A percentile compares a stretch with the other conserved stretches of the same genome.
phyloP scores from a whole-genome alignment of 306 rosid species.

The Erythrophleum fordii region DNA sequence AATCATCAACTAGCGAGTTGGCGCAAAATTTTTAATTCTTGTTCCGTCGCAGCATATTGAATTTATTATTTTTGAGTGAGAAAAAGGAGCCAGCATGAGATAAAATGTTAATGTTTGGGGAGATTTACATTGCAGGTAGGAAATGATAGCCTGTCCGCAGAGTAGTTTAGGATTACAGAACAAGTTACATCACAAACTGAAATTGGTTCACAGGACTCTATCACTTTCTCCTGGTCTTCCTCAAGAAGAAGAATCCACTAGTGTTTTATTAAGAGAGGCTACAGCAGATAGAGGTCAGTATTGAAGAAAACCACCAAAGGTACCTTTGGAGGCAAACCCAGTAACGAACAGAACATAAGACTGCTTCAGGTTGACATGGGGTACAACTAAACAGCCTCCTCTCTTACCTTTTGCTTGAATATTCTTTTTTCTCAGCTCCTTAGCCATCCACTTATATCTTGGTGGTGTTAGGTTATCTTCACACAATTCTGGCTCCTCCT shows the following conservation, averaged over 20 bases:
- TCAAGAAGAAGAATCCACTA: conserved; percentile 1
- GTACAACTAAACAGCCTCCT: conserved; percentile 47
- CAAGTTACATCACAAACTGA: conserved; percentile 33
- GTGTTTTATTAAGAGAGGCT: not conserved
- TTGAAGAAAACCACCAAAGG: conserved; percentile 61
- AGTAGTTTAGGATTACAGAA: conserved; percentile 36
- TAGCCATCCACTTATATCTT: conserved; percentile 45
- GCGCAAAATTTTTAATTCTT: not conserved
- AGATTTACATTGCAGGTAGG: conserved; percentile 22
- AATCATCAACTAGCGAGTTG: not conserved
- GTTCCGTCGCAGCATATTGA: no score
- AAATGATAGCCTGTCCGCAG: conserved; percentile 40
- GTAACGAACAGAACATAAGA: conserved; percentile 57
- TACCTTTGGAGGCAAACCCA: conserved; percentile 61
- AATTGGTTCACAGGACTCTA: conserved; percentile 32
- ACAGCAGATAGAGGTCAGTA: conserved; percentile 30
- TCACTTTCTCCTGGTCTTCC: conserved; percentile 24
- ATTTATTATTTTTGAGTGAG: not conserved
- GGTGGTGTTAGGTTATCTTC: conserved; percentile 55
- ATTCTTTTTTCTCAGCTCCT: conserved; percentile 54
- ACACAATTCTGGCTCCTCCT: conserved; percentile 69
- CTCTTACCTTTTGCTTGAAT: conserved; percentile 45
- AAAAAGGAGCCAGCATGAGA: conserved; percentile 16
- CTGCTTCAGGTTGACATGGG: conserved; percentile 59
- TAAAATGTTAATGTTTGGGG: conserved; percentile 18